Evolutionary conservation across 2,329 filamentous ascomycete species (phyloP), one percentile per base, ranked within the genome.

Genomic region (Xylogone sp.): DNA sequence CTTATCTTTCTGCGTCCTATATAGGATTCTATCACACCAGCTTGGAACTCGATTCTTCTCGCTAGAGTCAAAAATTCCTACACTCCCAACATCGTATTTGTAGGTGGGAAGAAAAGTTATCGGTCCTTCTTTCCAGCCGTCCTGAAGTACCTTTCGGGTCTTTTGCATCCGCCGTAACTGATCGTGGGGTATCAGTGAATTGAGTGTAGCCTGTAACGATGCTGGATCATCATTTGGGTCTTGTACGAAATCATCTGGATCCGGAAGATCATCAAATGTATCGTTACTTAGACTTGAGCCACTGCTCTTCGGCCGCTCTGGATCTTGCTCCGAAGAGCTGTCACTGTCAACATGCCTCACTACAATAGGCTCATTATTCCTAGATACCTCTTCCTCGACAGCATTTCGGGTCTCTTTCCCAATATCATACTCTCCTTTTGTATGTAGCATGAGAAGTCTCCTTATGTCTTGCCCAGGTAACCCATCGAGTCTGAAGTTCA

Each of bases 1-100:
- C 56, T 81, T 85, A 62, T 94, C 85, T 45, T 76, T 80, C 42
- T 86, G 82, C 2, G 90, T 94, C 7, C 93, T 81, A 67, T 85
- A 99, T 1, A 99, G 70, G 44, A 99, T 92, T 16, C 94, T 87
- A 70, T 99, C 94, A 67, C 94, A 99, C 93, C 94, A 99, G 65
- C 91, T 96, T 2, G 94, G 94, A 2, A 89, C 87, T 49, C 95
- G 82, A 57, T 86, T 86, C 73, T 99, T 99, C 66, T 97, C 94
- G 59, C 92, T 96, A 0, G 92, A 90, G 70, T 99, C 95, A 66
- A 97, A 99, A 24, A 91, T 80, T 2, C 89, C 89, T 27, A 96
- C 83, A 24, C 88, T 96, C n/a, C 94, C 94, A 22, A 96, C 78
- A 63, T 99, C 95, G 61, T 99, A 99, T 68, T 99, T 99, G 70